These are phyloP conservation scores for Lepidopterella palustris DNA, from an alignment of 495 filamentous ascomycete species.

Conservation along the genomic window DNA sequence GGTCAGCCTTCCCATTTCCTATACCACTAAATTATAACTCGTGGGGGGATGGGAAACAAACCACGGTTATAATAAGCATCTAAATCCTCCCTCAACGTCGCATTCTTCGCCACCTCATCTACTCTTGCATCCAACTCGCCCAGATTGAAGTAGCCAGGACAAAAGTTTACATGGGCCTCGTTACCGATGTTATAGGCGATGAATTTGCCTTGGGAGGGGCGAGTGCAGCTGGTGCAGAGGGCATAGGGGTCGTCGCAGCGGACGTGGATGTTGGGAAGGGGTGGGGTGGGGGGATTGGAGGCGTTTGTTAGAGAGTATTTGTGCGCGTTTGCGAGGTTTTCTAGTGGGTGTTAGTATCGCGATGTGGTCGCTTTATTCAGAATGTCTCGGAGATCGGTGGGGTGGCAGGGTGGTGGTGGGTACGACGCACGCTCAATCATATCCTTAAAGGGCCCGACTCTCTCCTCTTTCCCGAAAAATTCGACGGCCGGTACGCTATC, in stretches of 20 bases:
- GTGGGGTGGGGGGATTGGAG: not conserved
- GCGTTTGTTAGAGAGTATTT: not conserved
- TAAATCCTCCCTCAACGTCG: not conserved
- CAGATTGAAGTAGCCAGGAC: conserved; percentile 9
- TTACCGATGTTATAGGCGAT: conserved; percentile 20
- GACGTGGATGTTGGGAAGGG: conserved; percentile 15
- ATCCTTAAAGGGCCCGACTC: not conserved
- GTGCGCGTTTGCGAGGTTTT: not conserved
- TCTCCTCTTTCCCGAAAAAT: not conserved
- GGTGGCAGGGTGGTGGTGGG: too few relatives aligned
- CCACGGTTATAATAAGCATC: conserved; percentile 21
- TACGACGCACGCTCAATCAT: not conserved
- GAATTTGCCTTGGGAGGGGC: conserved; percentile 10
- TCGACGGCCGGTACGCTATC: too few relatives aligned
- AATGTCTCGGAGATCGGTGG: too few relatives aligned
- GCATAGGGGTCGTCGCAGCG: conserved; percentile 21
- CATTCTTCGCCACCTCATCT: conserved; percentile 2
- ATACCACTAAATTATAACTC: too few relatives aligned
- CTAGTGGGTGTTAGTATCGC: not conserved
- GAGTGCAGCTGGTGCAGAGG: conserved; percentile 1
- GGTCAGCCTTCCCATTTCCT: too few relatives aligned
- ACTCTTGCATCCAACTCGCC: conserved; percentile 3
- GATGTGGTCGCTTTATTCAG: not conserved
- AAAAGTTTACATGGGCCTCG: conserved; percentile 24
- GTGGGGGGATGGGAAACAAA: not conserved